Percentiles rank a stretch among this genome's conserved stretches.
These are phyloP conservation scores for Babesia divergens DNA, from an alignment of 169 alveolate genomes.

Conservation along the genomic window DNA sequence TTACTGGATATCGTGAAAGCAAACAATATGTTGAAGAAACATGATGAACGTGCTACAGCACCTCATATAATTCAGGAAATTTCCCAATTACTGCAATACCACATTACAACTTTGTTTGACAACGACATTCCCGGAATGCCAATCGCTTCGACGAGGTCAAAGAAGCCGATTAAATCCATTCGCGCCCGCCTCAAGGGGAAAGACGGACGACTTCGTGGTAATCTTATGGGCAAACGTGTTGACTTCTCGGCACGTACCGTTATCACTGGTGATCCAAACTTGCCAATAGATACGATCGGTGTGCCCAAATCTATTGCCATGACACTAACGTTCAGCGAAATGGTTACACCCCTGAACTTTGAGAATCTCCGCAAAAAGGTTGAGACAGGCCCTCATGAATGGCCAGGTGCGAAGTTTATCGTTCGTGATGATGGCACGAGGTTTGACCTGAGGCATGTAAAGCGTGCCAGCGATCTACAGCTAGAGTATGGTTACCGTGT, in stretches of 20 bases:
- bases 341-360: conserved; percentile 95
- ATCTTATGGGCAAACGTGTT: conserved; percentile 99
- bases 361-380: conserved; percentile 89
- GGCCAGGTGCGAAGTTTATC: conserved; percentile 98
- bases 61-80: conserved; percentile 89
- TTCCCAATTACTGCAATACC: conserved; percentile 90
- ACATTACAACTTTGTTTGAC: conserved; percentile 95
- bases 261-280: conserved; percentile 98
- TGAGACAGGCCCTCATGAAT: conserved; percentile 94
- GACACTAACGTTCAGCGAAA: conserved; percentile 98
- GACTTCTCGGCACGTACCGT: conserved; percentile 99
- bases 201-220: conserved; percentile 99
- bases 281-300: conserved; percentile 92
- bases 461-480: conserved; percentile 83
- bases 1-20: conserved; percentile 93
- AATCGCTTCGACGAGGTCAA: conserved; percentile 92
- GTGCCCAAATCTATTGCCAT: conserved; percentile 98
- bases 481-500: conserved; percentile 94
- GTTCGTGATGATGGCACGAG: conserved; percentile 92
- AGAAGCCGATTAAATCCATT: conserved; percentile 97
- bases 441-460: conserved; percentile 84
- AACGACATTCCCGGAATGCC: conserved; percentile 96
- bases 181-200: conserved; percentile 98
- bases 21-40: conserved; percentile 85
- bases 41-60: conserved; percentile 87